Evolutionary conservation across 495 filamentous ascomycete genomes (phyloP).

Genomic region (Apiosordaria backusii): DNA sequence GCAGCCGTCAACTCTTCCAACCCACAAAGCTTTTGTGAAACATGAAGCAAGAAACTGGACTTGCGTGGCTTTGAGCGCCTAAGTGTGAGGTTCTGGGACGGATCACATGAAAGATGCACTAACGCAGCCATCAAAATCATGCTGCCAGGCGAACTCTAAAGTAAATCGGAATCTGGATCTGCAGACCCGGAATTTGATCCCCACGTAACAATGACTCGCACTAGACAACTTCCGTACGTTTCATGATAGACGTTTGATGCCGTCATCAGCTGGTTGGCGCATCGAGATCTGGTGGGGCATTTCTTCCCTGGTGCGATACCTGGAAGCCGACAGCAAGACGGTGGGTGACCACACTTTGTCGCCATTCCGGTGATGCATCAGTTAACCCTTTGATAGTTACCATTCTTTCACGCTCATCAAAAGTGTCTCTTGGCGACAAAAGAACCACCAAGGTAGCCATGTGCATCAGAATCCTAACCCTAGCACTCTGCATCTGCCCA

Average conservation of each 20-base stretch:
- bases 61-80: not conserved
- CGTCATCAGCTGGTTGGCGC: not conserved
- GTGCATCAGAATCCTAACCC: not conserved
- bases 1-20: too few relatives aligned
- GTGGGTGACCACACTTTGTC: too few relatives aligned
- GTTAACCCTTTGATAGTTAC: not conserved
- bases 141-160: not conserved
- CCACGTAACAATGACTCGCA: not conserved
- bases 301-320: not conserved
- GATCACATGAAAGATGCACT: not conserved
- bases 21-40: too few relatives aligned
- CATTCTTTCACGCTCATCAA: not conserved
- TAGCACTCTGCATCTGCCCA: conserved; percentile 1
- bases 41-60: not conserved
- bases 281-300: not conserved
- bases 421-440: not conserved
- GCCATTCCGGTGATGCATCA: not conserved
- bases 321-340: not conserved
- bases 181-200: not conserved
- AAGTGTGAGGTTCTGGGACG: too few relatives aligned
- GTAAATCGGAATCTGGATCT: not conserved
- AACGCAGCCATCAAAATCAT: not conserved
- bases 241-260: not conserved
- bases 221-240: not conserved
- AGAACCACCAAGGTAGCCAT: not conserved